Evolutionary conservation across 2,329 filamentous ascomycete species (phyloP).

Genomic region (Apiospora pterosperma): DNA sequence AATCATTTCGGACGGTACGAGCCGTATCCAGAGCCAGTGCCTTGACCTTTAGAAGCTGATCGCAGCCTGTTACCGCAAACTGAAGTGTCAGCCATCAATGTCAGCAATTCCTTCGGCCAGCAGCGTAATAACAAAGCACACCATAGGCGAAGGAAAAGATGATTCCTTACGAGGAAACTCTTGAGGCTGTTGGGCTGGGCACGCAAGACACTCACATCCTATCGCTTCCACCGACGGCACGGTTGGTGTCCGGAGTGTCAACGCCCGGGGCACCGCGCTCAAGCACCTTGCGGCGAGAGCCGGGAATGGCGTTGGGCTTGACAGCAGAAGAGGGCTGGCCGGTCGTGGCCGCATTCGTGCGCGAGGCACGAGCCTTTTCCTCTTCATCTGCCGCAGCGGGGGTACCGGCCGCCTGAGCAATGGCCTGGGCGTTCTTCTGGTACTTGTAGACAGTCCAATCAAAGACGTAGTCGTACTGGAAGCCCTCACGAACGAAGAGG

Average conservation of each 20-base stretch:
- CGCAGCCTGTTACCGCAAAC: slow-evolving; percentile 83
- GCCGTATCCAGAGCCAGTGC: slow-evolving; percentile 36
- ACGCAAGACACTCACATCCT: slow-evolving; percentile 87
- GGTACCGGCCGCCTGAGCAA: slow-evolving; percentile 74
- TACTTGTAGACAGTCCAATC: slow-evolving; percentile 99
- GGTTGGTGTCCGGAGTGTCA: slow-evolving; percentile 70
- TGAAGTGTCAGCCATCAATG: slow-evolving; percentile 74
- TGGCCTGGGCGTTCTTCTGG: slow-evolving; percentile 97
- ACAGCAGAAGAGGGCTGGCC: slow-evolving; percentile 59
- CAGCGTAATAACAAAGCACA: slow-evolving; percentile 62
- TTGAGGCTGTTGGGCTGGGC: slow-evolving; percentile 45
- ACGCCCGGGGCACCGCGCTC: slow-evolving; percentile 60
- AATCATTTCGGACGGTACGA: slow-evolving; percentile 43
- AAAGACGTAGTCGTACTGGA: slow-evolving; percentile 99
- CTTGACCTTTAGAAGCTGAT: slow-evolving; percentile 71
- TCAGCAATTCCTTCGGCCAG: slow-evolving; percentile 73
- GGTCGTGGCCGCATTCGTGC: slow-evolving; percentile 62
- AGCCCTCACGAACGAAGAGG: slow-evolving; percentile 96
- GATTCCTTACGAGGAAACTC: slow-evolving; percentile 83
- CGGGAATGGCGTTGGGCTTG: slow-evolving; percentile 72
- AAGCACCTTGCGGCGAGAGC: slow-evolving; percentile 81
- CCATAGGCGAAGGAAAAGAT: slow-evolving; percentile 80
- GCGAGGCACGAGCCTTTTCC: slow-evolving; percentile 69
- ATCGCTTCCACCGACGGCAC: slow-evolving; percentile 76
- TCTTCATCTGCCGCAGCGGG: slow-evolving; percentile 67